A percentile compares a stretch with the other conserved stretches of the same genome.
phyloP scores from a whole-genome alignment of 805 yeast species.

The Yamadazyma philogaea region DNA sequence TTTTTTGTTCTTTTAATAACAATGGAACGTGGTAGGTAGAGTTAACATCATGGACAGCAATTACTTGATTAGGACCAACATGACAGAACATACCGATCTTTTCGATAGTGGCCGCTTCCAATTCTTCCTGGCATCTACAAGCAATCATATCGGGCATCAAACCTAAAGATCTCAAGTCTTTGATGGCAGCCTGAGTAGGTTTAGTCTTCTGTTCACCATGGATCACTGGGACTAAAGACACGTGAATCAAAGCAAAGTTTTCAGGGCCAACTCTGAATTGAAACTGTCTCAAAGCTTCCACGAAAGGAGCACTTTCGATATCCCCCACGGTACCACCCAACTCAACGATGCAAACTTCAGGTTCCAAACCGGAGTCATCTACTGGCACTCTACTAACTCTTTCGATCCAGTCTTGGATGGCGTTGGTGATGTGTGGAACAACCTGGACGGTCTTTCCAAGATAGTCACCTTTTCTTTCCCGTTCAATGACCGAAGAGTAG shows the following conservation, averaged over 20 bases:
- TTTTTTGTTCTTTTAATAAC: constrained; percentile 79
- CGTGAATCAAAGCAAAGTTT: constrained; percentile 94
- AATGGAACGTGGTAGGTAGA: constrained; percentile 97
- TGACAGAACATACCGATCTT: constrained; percentile 99
- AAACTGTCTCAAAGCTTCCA: constrained; percentile 97
- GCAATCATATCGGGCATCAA: constrained; percentile 96
- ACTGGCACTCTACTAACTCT: constrained; percentile 89
- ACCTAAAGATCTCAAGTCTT: constrained; percentile 93
- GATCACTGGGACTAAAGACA: constrained; percentile 94
- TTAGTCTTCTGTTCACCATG: constrained; percentile 99
- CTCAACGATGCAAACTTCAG: constrained; percentile 96
- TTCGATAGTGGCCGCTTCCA: constrained; percentile 82
- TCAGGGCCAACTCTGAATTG: constrained; percentile 95
- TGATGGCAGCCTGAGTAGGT: constrained; percentile 99
- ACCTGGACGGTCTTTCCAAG: constrained; percentile 99
- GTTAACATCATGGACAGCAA: constrained; percentile 94
- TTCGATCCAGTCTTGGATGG: constrained; percentile 98
- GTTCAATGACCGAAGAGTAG: constrained; percentile 89
- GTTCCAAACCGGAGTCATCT: constrained; percentile 80
- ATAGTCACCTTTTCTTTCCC: constrained; percentile 95
- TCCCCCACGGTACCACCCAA: constrained; percentile 99
- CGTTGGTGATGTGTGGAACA: constrained; percentile 96
- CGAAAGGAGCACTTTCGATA: constrained; percentile 97
- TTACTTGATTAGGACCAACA: constrained; percentile 96
- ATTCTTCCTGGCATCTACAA: constrained; percentile 85